Evolutionary conservation across 2,329 filamentous ascomycete genomes (phyloP).

Genomic region (Daldinia sp.): DNA sequence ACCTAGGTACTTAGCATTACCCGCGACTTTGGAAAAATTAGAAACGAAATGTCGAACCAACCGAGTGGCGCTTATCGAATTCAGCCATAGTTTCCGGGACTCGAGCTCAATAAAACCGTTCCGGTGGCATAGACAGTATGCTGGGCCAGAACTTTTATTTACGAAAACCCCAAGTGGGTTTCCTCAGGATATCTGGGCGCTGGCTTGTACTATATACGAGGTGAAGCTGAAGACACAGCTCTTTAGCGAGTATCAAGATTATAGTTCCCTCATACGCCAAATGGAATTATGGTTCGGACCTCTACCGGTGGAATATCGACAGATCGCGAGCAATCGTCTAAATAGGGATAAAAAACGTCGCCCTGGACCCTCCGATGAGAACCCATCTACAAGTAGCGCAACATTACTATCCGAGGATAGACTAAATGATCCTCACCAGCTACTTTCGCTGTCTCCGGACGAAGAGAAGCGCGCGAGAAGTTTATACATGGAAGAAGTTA

Average conservation of each 20-base stretch:
- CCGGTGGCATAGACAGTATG: conserved; percentile 21
- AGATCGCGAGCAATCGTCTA: not conserved
- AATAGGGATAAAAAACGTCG: not conserved
- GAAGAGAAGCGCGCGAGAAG: not conserved
- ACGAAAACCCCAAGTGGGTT: not conserved
- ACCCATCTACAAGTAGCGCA: not conserved
- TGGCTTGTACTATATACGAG: conserved; percentile 25
- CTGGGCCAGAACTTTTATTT: conserved; percentile 24
- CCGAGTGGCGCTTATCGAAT: conserved; percentile 19
- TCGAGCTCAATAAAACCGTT: not conserved
- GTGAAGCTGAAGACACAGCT: conserved; percentile 4
- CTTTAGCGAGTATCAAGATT: conserved; percentile 19
- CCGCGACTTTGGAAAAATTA: conserved; percentile 16
- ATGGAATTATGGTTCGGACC: conserved; percentile 29
- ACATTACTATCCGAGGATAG: not conserved
- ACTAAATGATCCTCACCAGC: not conserved
- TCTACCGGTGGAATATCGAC: conserved; percentile 13
- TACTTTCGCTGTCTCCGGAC: conserved; percentile 3
- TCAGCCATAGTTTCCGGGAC: conserved; percentile 7
- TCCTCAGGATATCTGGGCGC: conserved; percentile 24
- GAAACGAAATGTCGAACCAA: conserved; percentile 16
- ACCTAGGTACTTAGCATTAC: conserved; percentile 17
- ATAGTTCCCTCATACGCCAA: conserved; percentile 22
- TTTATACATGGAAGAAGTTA: not conserved
- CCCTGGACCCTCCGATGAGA: not conserved